These are phyloP conservation scores for Diaporthe amygdali DNA, from an alignment of 2,329 filamentous ascomycete genomes.

Conservation along the genomic window DNA sequence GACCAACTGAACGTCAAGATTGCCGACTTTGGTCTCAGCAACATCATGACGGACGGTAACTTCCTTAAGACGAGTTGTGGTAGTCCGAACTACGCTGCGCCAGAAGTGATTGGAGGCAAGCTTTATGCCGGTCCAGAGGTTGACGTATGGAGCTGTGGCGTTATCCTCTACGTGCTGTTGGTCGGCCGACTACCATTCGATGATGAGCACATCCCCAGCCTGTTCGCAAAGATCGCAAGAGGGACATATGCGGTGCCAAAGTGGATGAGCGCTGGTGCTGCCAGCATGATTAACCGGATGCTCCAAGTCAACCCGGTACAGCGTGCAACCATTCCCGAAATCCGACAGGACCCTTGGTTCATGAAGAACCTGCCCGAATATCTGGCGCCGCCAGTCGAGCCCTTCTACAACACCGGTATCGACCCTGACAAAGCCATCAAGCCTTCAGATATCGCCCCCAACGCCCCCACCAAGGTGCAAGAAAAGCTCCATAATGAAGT, in stretches of 20 bases:
- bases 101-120: slow-evolving; percentile 97
- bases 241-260: slow-evolving; percentile 91
- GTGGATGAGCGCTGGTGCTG: slow-evolving; percentile 87
- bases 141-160: slow-evolving; percentile 96
- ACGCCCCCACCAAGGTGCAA: slow-evolving; percentile 78
- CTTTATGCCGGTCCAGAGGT: slow-evolving; percentile 97
- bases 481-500: slow-evolving; percentile 92
- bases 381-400: slow-evolving; percentile 84
- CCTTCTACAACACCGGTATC: slow-evolving; percentile 92
- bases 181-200: slow-evolving; percentile 91
- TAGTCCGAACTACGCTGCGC: slow-evolving; percentile 96
- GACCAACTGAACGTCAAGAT: slow-evolving; percentile 98
- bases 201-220: slow-evolving; percentile 95
- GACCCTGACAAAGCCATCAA: slow-evolving; percentile 92
- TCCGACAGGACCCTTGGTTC: slow-evolving; percentile 94
- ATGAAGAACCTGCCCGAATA: slow-evolving; percentile 85
- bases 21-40: slow-evolving; percentile 96
- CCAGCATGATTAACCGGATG: slow-evolving; percentile 87
- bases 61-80: slow-evolving; percentile 99
- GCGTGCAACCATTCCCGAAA: slow-evolving; percentile 91
- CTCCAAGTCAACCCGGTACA: slow-evolving; percentile 94
- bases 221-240: slow-evolving; percentile 97
- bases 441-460: slow-evolving; percentile 79
- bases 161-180: slow-evolving; percentile 85
- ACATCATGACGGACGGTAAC: slow-evolving; percentile 99